These are phyloP conservation scores for Raffaelea ambrosiae DNA, from an alignment of 2,329 filamentous ascomycete genomes.

Conservation along the genomic window DNA sequence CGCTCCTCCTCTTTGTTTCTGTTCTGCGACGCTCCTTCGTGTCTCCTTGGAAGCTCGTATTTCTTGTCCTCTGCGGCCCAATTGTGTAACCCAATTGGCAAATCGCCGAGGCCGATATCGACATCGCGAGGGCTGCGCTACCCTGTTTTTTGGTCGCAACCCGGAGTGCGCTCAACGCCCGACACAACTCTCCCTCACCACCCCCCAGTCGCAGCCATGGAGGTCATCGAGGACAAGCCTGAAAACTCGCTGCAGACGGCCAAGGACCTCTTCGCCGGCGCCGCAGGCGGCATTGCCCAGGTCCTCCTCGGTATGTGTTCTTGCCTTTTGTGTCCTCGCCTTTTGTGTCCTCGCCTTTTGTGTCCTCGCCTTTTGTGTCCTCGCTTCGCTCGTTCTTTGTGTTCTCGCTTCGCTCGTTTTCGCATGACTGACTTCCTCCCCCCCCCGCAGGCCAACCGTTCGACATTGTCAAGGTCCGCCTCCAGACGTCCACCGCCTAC, in stretches of 20 bases:
- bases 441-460: constrained; percentile 64
- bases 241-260: constrained; percentile 48
- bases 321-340: neutral
- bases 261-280: constrained; percentile 89
- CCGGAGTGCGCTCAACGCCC: neutral
- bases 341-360: constrained; percentile 9
- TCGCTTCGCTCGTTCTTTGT: neutral
- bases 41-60: no score
- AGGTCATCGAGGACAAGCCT: constrained; percentile 21
- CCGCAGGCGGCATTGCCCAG: constrained; percentile 85
- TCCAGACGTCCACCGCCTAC: constrained; percentile 84
- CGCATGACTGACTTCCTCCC: neutral
- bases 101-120: no score
- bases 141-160: neutral
- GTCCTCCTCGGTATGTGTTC: constrained; percentile 66
- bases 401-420: neutral
- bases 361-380: constrained; percentile 24
- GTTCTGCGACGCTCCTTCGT: no score
- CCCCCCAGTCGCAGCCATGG: constrained; percentile 3
- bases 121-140: no score
- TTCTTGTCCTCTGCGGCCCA: no score
- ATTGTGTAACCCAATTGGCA: no score
- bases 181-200: neutral
- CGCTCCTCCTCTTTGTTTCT: no score
- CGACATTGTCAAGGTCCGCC: constrained; percentile 95